Evolutionary conservation across 2,329 filamentous ascomycete genomes (phyloP).

Genomic region (Epicoccum nigrum): DNA sequence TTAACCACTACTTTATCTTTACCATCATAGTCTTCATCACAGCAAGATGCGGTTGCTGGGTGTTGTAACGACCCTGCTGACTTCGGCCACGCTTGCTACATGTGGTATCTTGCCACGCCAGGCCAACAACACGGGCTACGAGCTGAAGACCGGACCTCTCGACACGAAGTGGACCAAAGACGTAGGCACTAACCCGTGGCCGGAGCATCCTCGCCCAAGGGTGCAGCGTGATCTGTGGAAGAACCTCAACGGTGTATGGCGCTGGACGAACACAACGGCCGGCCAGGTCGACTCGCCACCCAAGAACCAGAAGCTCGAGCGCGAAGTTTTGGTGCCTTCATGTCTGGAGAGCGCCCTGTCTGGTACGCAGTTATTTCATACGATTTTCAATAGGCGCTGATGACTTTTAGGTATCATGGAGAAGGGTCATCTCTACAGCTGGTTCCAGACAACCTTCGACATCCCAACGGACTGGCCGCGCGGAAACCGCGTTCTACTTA

Average conservation of each 20-base stretch:
- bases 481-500: conserved; percentile 55
- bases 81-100: not conserved
- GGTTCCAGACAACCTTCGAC: conserved; percentile 59
- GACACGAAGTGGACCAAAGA: conserved; percentile 59
- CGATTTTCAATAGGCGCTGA: not conserved
- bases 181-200: conserved; percentile 62
- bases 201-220: conserved; percentile 64
- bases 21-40: not conserved
- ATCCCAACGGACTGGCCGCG: conserved; percentile 56
- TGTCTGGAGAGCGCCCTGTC: conserved; percentile 62
- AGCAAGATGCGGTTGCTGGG: conserved; percentile 1
- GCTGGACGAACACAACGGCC: conserved; percentile 54
- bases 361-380: conserved; percentile 48
- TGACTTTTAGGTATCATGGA: conserved; percentile 50
- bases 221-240: conserved; percentile 61
- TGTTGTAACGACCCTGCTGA: not conserved
- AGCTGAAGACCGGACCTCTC: conserved; percentile 34
- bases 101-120: conserved; percentile 19
- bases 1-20: no score
- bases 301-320: conserved; percentile 50
- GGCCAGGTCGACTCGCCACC: conserved; percentile 53
- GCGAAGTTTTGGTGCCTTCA: conserved; percentile 59
- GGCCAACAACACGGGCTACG: conserved; percentile 42
- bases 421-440: conserved; percentile 49
- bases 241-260: conserved; percentile 66